phyloP scores from a whole-genome alignment of 2,329 filamentous ascomycete species.

The Epichloe hybrida region DNA sequence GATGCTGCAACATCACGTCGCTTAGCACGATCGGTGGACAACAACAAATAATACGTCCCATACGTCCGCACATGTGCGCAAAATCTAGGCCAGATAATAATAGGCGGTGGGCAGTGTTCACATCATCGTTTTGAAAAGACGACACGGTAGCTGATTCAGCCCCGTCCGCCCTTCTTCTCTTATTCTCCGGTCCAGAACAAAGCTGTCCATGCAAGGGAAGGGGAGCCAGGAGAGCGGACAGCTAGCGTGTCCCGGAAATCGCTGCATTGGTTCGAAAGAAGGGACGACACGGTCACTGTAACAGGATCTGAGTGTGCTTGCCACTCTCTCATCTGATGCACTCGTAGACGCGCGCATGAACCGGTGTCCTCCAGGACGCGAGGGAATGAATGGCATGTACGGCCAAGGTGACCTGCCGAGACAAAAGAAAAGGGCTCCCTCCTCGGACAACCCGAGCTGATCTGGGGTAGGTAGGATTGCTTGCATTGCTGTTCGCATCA shows the following conservation, averaged over 20 bases:
- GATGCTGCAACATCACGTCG: background rate
- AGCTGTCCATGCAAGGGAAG: background rate
- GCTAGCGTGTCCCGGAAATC: background rate
- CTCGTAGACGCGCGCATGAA: background rate
- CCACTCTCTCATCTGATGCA: too few species aligned
- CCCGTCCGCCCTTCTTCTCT: background rate
- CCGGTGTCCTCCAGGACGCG: background rate
- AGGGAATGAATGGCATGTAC: background rate
- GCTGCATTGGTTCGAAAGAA: background rate
- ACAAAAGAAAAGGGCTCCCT: too few species aligned
- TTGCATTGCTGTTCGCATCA: too few species aligned
- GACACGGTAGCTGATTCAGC: background rate
- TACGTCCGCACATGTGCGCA: too few species aligned
- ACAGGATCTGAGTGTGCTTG: background rate
- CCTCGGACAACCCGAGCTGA: too few species aligned
- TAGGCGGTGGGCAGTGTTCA: background rate
- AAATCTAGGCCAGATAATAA: background rate
- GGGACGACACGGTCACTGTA: background rate
- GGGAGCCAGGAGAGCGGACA: background rate
- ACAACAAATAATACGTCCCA: background rate
- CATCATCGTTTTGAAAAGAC: background rate
- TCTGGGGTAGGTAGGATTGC: too few species aligned
- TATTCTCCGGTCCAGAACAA: background rate
- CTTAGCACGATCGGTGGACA: background rate
- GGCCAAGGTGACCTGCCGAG: too few species aligned